Conservation (phyloP, 1,284 basidiomycete species). For the Puccinia horiana region DNA sequence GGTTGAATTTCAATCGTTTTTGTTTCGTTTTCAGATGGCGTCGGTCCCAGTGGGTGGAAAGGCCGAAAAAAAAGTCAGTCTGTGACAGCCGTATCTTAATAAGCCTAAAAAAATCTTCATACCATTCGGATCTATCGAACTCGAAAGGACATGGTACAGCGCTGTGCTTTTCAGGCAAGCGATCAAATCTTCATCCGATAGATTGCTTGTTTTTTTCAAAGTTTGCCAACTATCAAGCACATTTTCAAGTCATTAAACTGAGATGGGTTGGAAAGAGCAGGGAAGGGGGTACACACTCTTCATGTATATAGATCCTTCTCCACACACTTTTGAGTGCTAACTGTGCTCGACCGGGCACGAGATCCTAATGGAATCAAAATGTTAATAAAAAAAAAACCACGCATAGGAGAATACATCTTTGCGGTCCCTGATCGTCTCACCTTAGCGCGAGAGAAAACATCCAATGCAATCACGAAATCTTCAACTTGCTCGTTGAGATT, state of each 20-base stretch:
- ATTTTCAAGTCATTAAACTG: not conserved
- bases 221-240: constrained; percentile 67
- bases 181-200: constrained; percentile 72
- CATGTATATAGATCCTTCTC: constrained; percentile 81
- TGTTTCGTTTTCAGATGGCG: no score
- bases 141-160: constrained; percentile 61
- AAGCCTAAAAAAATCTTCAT: not conserved
- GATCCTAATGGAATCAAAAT: constrained; percentile 60
- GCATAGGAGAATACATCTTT: not conserved
- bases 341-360: constrained; percentile 70
- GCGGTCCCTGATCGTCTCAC: constrained; percentile 52
- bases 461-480: constrained; percentile 62
- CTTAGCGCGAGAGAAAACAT: constrained; percentile 60
- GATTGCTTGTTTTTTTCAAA: constrained; percentile 68
- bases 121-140: constrained; percentile 29
- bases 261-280: not conserved
- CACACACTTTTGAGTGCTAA: constrained; percentile 75
- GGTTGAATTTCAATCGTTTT: not conserved
- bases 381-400: not conserved
- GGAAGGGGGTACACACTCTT: constrained; percentile 68
- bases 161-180: constrained; percentile 70
- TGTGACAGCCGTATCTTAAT: not conserved
- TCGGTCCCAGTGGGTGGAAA: not conserved
- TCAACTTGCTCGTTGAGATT: constrained; percentile 55
- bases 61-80: not conserved